Evolutionary conservation across 352 stramenopile genomes (phyloP), one percentile per base, ranked within the genome.

Genomic region (Phytopythium litorale): DNA sequence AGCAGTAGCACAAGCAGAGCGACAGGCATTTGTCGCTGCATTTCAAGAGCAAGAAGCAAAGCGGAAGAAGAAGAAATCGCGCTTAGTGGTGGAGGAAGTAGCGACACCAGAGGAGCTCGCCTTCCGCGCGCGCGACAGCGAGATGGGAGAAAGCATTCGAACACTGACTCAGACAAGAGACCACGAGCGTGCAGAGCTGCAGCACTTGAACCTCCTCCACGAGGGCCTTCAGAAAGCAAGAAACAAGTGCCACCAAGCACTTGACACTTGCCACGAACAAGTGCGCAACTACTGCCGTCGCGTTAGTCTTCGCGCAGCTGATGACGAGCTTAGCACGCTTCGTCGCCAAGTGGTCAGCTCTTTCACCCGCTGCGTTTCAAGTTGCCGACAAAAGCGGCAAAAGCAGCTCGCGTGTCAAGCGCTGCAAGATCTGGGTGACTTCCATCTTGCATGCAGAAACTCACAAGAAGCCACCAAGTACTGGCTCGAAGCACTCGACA

Each of bases 51-150:
- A 71, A 25, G 75, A 91, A 63, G 70, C 77, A 3, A 92, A 88
- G 60, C 88, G 87, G 63, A 94, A 94, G 51, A 94, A 94, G 66
- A 94, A 92, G 51, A 91, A 89, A 50, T 91, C 83, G 0, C 75
- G 81, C 2, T 66, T 94, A 0, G 83, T 94, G 2, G 78, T 92
- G 0, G 81, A 89, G 58, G 76, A 92, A 40, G 58, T 87, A 3
- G 51, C 89, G 11, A 85, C 81, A 0, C 71, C 76, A 0, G 83
- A 91, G 62, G 78, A 92, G 40, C 54, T 84, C n/a, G 62, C 70
- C 9, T 94, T 92, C 54, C 80, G 66, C 18, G 53, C 60, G 11
- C 74, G 60, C 38, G 75, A 75, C 63, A 51, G 68, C 9, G 59
- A 67, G 25, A 79, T 87, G 67, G 71, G 88, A 23, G 43, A 63